Evolutionary conservation across 139 green algal species (phyloP).

Genomic region (Closterium sp.): DNA sequence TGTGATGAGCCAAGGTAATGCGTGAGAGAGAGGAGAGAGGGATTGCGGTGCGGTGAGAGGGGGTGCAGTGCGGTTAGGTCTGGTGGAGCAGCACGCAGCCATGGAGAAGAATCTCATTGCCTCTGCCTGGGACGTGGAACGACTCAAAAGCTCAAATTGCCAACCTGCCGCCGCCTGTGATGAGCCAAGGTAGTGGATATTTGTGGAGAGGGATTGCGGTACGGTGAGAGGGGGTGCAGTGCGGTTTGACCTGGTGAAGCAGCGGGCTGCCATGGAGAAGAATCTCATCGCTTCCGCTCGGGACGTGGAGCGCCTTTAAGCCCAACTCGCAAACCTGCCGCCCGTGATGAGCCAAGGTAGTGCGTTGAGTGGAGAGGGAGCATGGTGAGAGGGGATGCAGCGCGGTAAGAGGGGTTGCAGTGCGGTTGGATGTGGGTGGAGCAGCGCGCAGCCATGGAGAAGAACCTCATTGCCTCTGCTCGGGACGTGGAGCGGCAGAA

Average conservation of each 20-base stretch:
- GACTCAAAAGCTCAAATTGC: conserved; percentile 26
- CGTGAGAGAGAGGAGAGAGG: too few species aligned
- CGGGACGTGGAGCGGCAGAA: background rate
- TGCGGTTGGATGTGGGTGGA: too few species aligned
- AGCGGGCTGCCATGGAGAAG: conserved; percentile 22
- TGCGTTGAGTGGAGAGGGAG: too few species aligned
- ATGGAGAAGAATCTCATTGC: conserved; percentile 39
- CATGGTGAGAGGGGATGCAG: too few species aligned
- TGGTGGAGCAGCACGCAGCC: background rate
- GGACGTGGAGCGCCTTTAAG: conserved; percentile 26
- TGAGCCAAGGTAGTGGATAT: too few species aligned
- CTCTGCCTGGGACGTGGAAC: conserved; percentile 25
- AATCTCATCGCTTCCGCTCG: conserved; percentile 26
- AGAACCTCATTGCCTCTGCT: too few species aligned
- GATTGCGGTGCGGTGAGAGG: too few species aligned
- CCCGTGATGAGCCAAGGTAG: background rate
- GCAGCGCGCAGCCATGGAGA: too few species aligned
- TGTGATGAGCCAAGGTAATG: too few species aligned
- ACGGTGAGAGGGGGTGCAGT: too few species aligned
- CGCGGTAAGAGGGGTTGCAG: too few species aligned
- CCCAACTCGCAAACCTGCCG: background rate
- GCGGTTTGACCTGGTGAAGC: background rate
- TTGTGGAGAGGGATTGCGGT: too few species aligned
- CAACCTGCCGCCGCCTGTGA: background rate
- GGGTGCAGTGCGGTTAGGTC: background rate